Evolutionary conservation across 495 filamentous ascomycete species (phyloP).

Genomic region (Daldinia concentrica): DNA sequence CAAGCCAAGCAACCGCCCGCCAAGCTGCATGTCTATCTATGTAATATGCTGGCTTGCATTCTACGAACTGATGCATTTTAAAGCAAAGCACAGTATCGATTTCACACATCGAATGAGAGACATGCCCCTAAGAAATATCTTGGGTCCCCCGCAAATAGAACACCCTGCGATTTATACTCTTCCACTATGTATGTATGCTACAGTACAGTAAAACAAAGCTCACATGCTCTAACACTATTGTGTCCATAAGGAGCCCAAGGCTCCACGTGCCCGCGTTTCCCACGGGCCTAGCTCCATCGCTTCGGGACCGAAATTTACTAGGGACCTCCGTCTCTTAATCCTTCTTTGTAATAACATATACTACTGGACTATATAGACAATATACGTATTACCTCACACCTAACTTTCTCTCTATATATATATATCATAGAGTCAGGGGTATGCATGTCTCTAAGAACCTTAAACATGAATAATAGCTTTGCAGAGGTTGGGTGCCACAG

Average conservation of each 20-base stretch:
- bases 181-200: background rate
- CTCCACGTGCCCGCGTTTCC: conserved; percentile 6
- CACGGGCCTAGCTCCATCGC: background rate
- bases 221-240: conserved; percentile 1
- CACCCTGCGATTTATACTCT: background rate
- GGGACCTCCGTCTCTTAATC: background rate
- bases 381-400: background rate
- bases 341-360: background rate
- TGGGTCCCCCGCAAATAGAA: conserved; percentile 22
- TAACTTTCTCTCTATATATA: background rate
- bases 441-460: conserved; percentile 34
- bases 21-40: conserved; percentile 1
- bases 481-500: conserved; percentile 20
- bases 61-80: conserved; percentile 11
- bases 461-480: conserved; percentile 6
- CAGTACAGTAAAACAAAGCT: conserved; percentile 1
- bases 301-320: conserved; percentile 21
- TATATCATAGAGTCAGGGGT: conserved; percentile 14
- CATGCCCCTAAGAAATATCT: background rate
- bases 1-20: conserved; percentile 1
- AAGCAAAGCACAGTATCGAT: conserved; percentile 17
- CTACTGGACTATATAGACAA: background rate
- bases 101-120: background rate
- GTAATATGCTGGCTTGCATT: conserved; percentile 1
- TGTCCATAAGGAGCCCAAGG: background rate